Percentiles rank a stretch among this genome's conserved stretches.
These are phyloP conservation scores for Immersiporthe knoxdaviesiana DNA, from an alignment of 2,329 filamentous ascomycete species.

Conservation along the genomic window DNA sequence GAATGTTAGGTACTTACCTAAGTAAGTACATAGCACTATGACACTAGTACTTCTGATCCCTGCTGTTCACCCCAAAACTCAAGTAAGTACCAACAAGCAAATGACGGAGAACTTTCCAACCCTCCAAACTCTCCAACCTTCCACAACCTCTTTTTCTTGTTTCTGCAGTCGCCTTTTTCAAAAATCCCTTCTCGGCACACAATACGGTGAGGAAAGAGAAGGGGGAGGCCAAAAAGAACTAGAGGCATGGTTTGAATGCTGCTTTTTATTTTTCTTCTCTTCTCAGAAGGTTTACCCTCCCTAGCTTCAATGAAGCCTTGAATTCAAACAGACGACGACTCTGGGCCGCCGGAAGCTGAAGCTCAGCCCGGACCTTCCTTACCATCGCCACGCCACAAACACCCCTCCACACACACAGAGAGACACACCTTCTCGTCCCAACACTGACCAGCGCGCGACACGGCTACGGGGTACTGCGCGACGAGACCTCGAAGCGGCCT, in stretches of 20 bases:
- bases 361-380: background rate
- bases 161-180: background rate
- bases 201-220: background rate
- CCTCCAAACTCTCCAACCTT: background rate
- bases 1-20: too few species aligned
- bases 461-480: slow-evolving; percentile 1
- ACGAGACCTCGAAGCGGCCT: background rate
- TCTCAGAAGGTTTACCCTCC: background rate
- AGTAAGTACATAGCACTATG: too few species aligned
- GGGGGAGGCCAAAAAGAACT: background rate
- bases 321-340: background rate
- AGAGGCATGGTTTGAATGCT: slow-evolving; percentile 3
- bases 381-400: slow-evolving; percentile 5
- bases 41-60: background rate
- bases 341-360: background rate
- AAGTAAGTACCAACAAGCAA: background rate
- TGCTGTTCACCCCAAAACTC: background rate
- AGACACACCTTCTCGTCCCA: background rate
- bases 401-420: background rate
- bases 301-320: background rate
- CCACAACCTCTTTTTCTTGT: background rate
- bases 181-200: background rate
- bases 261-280: background rate
- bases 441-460: background rate
- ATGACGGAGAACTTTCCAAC: slow-evolving; percentile 4